These are phyloP conservation scores for Niebla homalea DNA, from an alignment of 495 filamentous ascomycete genomes.

Conservation along the genomic window DNA sequence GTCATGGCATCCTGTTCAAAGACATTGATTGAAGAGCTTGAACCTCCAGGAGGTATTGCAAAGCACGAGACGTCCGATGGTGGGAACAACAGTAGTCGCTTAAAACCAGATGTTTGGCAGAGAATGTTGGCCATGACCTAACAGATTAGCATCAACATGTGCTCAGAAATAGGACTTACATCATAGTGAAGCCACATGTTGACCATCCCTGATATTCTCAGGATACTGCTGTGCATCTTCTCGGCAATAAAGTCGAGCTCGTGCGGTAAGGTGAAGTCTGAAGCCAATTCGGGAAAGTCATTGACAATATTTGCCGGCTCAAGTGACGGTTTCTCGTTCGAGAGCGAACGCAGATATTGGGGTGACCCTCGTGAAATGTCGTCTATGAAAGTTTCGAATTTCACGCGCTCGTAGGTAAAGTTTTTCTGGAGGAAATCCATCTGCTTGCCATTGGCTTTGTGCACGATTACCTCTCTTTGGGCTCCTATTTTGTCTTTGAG, in stretches of 20 bases:
- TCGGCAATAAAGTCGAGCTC: conserved; percentile 43
- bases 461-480: conserved; percentile 58
- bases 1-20: conserved; percentile 32
- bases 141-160: conserved; percentile 1
- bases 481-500: conserved; percentile 50
- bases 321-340: conserved; percentile 49
- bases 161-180: conserved; percentile 25
- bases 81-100: conserved; percentile 63
- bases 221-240: conserved; percentile 63
- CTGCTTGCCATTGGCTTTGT: conserved; percentile 44
- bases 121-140: conserved; percentile 82
- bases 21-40: conserved; percentile 63
- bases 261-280: conserved; percentile 58
- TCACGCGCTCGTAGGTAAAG: conserved; percentile 58
- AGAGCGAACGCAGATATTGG: conserved; percentile 67
- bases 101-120: conserved; percentile 61
- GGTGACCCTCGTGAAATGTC: conserved; percentile 46
- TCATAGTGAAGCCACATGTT: conserved; percentile 92
- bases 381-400: conserved; percentile 55
- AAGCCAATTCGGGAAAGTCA: conserved; percentile 57
- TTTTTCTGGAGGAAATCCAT: conserved; percentile 81
- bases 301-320: conserved; percentile 50
- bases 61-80: conserved; percentile 59
- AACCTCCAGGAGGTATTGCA: conserved; percentile 58
- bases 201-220: conserved; percentile 69